Conservation (phyloP, 2,329 filamentous ascomycete species). For the Pestalotiopsis fici region DNA sequence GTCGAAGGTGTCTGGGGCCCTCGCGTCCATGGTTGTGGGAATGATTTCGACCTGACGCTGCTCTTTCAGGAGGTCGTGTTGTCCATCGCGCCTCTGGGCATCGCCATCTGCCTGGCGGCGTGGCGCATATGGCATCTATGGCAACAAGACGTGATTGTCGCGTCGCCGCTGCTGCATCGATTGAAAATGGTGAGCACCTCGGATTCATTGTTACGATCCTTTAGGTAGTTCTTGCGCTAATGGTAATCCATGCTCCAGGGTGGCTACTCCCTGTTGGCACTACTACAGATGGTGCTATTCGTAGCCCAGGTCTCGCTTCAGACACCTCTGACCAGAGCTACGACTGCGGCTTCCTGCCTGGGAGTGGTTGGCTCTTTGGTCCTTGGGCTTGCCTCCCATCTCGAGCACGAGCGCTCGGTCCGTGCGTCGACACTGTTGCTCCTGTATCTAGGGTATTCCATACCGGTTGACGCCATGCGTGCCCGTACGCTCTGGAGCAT, state of each 20-base stretch:
- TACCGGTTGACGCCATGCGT: background rate
- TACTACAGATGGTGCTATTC: background rate
- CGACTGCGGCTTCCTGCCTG: background rate
- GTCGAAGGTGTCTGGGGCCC: conserved; percentile 1
- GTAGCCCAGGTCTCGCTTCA: background rate
- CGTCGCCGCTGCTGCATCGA: background rate
- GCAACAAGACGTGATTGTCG: background rate
- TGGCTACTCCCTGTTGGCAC: background rate
- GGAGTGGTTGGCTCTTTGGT: background rate
- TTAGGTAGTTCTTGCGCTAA: too few relatives aligned
- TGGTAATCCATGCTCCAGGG: background rate
- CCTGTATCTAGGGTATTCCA: background rate
- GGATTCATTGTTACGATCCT: too few relatives aligned
- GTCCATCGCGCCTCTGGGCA: conserved; percentile 3
- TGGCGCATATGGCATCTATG: conserved; percentile 1
- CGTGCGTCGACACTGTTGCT: background rate
- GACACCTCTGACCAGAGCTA: background rate
- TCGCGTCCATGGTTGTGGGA: conserved; percentile 7
- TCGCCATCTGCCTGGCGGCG: background rate
- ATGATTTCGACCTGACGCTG: conserved; percentile 6
- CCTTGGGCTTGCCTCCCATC: background rate
- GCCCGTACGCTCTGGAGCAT: background rate
- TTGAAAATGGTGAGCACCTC: conserved; percentile 1
- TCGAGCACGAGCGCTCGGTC: background rate
- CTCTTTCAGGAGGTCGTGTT: conserved; percentile 8